These are phyloP conservation scores for Sporothrix pallida DNA, from an alignment of 2,329 filamentous ascomycete genomes.

Conservation along the genomic window DNA sequence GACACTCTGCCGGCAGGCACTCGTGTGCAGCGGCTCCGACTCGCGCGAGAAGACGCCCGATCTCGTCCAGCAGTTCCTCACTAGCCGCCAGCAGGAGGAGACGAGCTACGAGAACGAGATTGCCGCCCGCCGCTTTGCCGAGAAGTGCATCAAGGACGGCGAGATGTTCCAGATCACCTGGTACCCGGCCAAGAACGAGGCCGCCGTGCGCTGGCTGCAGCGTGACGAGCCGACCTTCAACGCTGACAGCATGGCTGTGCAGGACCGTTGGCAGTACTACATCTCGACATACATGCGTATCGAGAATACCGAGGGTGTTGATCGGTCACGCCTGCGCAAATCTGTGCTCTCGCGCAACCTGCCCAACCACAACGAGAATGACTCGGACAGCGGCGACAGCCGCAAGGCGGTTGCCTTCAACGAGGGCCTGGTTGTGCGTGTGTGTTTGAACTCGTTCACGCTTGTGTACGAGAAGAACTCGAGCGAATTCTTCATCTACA, in stretches of 20 bases:
- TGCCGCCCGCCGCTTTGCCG: conserved; percentile 86
- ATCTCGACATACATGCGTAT: conserved; percentile 88
- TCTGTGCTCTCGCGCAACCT: conserved; percentile 75
- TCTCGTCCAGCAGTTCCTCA: conserved; percentile 84
- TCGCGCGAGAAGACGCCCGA: conserved; percentile 92
- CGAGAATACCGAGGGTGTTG: conserved; percentile 83
- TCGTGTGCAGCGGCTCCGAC: conserved; percentile 83
- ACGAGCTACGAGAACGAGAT: conserved; percentile 91
- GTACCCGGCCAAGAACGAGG: conserved; percentile 71
- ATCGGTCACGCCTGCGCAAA: conserved; percentile 67
- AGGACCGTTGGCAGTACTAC: conserved; percentile 91
- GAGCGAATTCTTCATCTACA: conserved; percentile 74
- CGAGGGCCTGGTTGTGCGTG: conserved; percentile 73
- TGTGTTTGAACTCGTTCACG: conserved; percentile 79
- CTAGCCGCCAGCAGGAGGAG: conserved; percentile 78
- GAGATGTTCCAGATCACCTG: conserved; percentile 90
- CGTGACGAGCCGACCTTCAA: conserved; percentile 79
- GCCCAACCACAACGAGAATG: conserved; percentile 64
- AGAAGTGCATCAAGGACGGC: conserved; percentile 89
- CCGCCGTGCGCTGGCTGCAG: conserved; percentile 73
- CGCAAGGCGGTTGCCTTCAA: conserved; percentile 66
- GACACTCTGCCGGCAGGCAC: conserved; percentile 78
- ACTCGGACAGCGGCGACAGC: conserved; percentile 67
- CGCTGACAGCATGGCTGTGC: conserved; percentile 83
- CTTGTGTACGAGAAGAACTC: conserved; percentile 76